Evolutionary conservation across 2,329 filamentous ascomycete genomes (phyloP).

Genomic region (Alternaria arbusti): DNA sequence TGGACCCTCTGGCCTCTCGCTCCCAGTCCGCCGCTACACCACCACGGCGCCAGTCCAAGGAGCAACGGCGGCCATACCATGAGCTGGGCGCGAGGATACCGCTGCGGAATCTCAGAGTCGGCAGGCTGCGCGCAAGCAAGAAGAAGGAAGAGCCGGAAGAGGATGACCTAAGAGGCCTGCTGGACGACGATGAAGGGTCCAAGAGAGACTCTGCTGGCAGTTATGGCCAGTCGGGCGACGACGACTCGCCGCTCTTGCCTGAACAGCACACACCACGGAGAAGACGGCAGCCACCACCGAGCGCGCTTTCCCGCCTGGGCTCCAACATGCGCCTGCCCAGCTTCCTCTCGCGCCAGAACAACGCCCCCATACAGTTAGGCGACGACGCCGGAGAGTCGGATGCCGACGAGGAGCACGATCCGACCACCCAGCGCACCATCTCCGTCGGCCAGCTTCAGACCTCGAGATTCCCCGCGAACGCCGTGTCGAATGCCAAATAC

Average conservation of each 20-base stretch:
- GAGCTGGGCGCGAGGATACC: constrained; percentile 67
- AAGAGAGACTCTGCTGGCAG: constrained; percentile 66
- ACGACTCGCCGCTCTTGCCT: constrained; percentile 77
- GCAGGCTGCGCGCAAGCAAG: constrained; percentile 53
- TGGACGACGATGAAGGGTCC: constrained; percentile 67
- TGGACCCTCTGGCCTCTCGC: constrained; percentile 65
- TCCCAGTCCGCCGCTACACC: constrained; percentile 30
- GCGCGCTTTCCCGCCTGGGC: constrained; percentile 54
- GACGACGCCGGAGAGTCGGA: constrained; percentile 48
- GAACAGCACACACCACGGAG: constrained; percentile 33
- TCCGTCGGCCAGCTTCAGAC: constrained; percentile 76
- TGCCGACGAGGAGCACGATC: constrained; percentile 57
- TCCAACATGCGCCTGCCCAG: constrained; percentile 69
- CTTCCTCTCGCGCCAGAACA: constrained; percentile 59
- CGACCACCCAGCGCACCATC: constrained; percentile 75
- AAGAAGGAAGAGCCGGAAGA: constrained; percentile 61
- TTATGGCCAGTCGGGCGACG: constrained; percentile 62
- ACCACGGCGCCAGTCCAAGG: constrained; percentile 36
- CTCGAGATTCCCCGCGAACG: constrained; percentile 83
- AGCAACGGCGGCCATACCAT: constrained; percentile 41
- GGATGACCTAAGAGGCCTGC: constrained; percentile 68
- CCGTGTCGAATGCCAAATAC: constrained; percentile 97
- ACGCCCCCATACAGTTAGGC: constrained; percentile 33
- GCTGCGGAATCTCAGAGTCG: constrained; percentile 65
- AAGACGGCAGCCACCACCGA: constrained; percentile 32